Percentiles rank a stretch among this genome's conserved stretches.
phyloP scores from a whole-genome alignment of 352 stramenopile species.

The Phytophthora sojae region DNA sequence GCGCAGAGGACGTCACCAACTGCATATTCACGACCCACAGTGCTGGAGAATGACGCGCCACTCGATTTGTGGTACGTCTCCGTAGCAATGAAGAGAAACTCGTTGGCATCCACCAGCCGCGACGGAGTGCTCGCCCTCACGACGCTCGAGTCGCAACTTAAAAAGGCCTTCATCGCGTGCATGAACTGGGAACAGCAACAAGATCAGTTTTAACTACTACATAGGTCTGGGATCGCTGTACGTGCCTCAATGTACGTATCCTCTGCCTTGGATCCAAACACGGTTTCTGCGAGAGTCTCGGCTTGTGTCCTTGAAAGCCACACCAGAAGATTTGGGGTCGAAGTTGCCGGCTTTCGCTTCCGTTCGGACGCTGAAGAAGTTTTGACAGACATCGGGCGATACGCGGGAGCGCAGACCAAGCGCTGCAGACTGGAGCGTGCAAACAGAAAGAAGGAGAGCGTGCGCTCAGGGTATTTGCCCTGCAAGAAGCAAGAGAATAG shows the following conservation, averaged over 20 bases:
- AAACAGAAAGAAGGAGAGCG: slow-evolving; percentile 64
- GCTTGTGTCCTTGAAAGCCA: slow-evolving; percentile 67
- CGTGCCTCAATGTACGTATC: slow-evolving; percentile 59
- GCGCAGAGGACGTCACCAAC: slow-evolving; percentile 4
- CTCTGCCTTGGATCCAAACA: slow-evolving; percentile 61
- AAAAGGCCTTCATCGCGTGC: slow-evolving; percentile 50
- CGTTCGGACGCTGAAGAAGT: slow-evolving; percentile 13
- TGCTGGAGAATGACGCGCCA: slow-evolving; percentile 10
- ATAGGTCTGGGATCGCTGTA: neutral
- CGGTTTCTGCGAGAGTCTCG: slow-evolving; percentile 44
- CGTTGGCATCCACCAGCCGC: slow-evolving; percentile 48
- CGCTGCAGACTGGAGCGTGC: slow-evolving; percentile 47
- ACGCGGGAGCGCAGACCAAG: slow-evolving; percentile 27
- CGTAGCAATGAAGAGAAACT: slow-evolving; percentile 55
- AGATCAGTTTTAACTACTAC: slow-evolving; percentile 1
- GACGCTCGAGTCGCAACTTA: slow-evolving; percentile 36
- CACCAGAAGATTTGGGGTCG: slow-evolving; percentile 26
- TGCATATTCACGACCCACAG: slow-evolving; percentile 10
- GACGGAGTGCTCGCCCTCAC: slow-evolving; percentile 16
- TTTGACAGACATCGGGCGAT: slow-evolving; percentile 43
- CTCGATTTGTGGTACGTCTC: slow-evolving; percentile 55
- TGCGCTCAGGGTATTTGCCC: slow-evolving; percentile 51
- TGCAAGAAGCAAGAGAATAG: slow-evolving; percentile 71
- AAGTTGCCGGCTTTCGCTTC: slow-evolving; percentile 32
- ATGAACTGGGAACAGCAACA: slow-evolving; percentile 45